Evolutionary conservation across 495 filamentous ascomycete genomes (phyloP).

Genomic region (Penicillium simplicissimum): DNA sequence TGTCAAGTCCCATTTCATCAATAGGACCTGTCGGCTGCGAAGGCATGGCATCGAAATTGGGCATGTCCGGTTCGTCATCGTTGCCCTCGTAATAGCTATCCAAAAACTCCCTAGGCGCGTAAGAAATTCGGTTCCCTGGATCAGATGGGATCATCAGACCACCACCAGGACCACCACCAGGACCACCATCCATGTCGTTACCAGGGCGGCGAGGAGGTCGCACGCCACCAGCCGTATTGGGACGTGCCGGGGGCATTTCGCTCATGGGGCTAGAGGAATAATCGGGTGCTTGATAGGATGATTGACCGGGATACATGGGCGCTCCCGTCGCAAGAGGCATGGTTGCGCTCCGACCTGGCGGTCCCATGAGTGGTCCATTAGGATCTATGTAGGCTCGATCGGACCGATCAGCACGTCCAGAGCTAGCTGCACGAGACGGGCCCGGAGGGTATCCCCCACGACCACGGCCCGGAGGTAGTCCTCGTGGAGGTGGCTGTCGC

Average conservation of each 20-base stretch:
- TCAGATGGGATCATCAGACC: conserved; percentile 22
- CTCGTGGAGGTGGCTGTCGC: conserved; percentile 32
- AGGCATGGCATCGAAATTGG: conserved; percentile 72
- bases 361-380: conserved; percentile 31
- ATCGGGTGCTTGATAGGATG: conserved; percentile 35
- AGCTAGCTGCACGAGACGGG: conserved; percentile 31
- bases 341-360: conserved; percentile 40
- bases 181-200: conserved; percentile 21
- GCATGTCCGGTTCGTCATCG: conserved; percentile 59
- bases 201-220: conserved; percentile 20
- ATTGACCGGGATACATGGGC: conserved; percentile 36
- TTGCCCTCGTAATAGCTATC: conserved; percentile 43
- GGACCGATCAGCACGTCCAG: conserved; percentile 27
- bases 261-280: conserved; percentile 20
- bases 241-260: conserved; percentile 25
- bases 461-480: conserved; percentile 24
- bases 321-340: conserved; percentile 31
- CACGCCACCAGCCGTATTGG: conserved; percentile 30
- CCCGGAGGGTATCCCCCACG: conserved; percentile 27
- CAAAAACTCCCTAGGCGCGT: conserved; percentile 37
- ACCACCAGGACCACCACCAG: background rate
- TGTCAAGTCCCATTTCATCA: conserved; percentile 52
- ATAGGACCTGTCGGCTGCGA: conserved; percentile 38
- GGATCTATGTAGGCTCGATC: conserved; percentile 35
- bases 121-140: conserved; percentile 27